Percentiles rank a stretch among this genome's conserved stretches.
These are phyloP conservation scores for Penicillium sp. DNA, from an alignment of 2,329 filamentous ascomycete genomes.

Conservation along the genomic window DNA sequence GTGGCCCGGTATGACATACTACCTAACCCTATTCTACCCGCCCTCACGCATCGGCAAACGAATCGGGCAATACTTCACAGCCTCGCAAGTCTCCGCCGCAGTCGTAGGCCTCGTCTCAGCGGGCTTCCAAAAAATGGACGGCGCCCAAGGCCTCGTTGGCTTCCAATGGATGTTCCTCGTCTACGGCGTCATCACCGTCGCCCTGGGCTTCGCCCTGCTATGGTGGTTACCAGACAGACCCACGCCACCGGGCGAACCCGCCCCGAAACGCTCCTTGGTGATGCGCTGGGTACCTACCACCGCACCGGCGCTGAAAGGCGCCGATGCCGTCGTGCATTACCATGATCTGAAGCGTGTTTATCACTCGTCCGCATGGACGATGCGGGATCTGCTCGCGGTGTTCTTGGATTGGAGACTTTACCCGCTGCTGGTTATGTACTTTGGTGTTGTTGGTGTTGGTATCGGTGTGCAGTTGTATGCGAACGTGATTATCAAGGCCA, in stretches of 20 bases:
- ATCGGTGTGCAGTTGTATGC: constrained; percentile 88
- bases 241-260: constrained; percentile 57
- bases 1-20: constrained; percentile 95
- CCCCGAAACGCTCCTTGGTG: constrained; percentile 35
- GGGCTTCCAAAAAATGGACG: constrained; percentile 90
- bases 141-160: constrained; percentile 69
- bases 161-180: constrained; percentile 74
- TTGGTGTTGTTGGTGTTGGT: constrained; percentile 88
- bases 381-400: constrained; percentile 68
- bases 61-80: constrained; percentile 87
- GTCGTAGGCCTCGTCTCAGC: constrained; percentile 88
- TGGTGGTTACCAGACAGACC: constrained; percentile 93
- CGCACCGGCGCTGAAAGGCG: constrained; percentile 69
- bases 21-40: constrained; percentile 87
- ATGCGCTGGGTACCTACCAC: constrained; percentile 67
- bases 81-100: constrained; percentile 81
- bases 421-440: constrained; percentile 88
- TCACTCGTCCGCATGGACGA: constrained; percentile 69
- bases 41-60: constrained; percentile 82
- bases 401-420: constrained; percentile 84
- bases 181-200: constrained; percentile 73
- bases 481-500: constrained; percentile 78
- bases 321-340: constrained; percentile 80
- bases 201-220: constrained; percentile 70
- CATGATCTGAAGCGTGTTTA: constrained; percentile 79